A percentile compares a stretch with the other conserved stretches of the same genome.
Evolutionary conservation across 345 rosid genomes (phyloP).

Genomic region (Triadica sebifera): DNA sequence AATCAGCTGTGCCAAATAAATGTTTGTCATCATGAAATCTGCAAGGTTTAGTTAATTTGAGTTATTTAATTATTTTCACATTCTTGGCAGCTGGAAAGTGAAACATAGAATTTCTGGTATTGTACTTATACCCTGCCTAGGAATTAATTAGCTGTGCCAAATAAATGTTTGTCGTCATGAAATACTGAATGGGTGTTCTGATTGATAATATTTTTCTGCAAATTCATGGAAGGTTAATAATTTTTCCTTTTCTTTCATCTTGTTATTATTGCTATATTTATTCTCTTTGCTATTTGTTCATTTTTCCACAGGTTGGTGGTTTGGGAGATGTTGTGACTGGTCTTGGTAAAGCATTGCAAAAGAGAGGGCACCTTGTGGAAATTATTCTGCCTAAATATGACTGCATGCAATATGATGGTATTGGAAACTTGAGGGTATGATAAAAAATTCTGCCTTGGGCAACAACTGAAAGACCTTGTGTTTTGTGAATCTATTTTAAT

Average conservation of each 20-base stretch:
- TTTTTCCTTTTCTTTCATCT: constrained; percentile 1
- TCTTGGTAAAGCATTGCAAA: constrained; percentile 89
- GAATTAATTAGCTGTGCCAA: no score
- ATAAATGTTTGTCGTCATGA: no score
- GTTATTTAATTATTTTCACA: no score
- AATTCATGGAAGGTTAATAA: background rate
- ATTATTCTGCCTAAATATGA: constrained; percentile 93
- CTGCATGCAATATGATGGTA: constrained; percentile 81
- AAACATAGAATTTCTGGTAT: no score
- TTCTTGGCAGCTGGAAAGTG: no score
- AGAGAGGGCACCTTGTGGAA: constrained; percentile 92
- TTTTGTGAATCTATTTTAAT: constrained; percentile 3
- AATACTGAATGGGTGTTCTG: background rate
- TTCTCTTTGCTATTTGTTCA: background rate
- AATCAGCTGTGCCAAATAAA: no score
- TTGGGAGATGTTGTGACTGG: constrained; percentile 96
- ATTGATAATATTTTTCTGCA: background rate
- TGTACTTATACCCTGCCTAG: no score
- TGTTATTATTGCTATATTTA: background rate
- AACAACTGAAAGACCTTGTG: constrained; percentile 3
- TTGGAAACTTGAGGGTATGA: constrained; percentile 69
- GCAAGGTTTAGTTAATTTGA: no score
- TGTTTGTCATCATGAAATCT: no score
- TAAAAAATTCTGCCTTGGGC: constrained; percentile 11
- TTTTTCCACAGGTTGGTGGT: constrained; percentile 77